A percentile compares a stretch with the other conserved stretches of the same genome.
Evolutionary conservation across 352 stramenopile genomes (phyloP).

Genomic region (Phytophthora foliorum): DNA sequence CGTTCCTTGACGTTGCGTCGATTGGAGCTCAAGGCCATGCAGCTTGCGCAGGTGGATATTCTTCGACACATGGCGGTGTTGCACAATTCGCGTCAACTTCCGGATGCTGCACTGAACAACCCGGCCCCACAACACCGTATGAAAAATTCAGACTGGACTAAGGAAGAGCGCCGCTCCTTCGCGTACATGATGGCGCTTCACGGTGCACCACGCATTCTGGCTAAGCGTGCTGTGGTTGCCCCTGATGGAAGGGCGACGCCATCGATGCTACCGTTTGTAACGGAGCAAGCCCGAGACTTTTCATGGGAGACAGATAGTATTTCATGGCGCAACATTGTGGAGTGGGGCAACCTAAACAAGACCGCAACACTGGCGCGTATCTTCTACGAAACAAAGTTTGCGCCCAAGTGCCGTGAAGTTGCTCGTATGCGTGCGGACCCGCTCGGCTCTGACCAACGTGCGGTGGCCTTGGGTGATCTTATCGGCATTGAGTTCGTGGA

Average conservation of each 20-base stretch:
- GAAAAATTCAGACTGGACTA: constrained; percentile 87
- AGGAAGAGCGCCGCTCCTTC: constrained; percentile 85
- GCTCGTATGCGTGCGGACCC: constrained; percentile 85
- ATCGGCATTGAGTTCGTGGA: constrained; percentile 91
- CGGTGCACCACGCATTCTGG: constrained; percentile 78
- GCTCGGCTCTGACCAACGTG: constrained; percentile 78
- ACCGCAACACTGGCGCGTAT: constrained; percentile 61
- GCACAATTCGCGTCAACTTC: constrained; percentile 74
- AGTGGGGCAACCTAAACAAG: constrained; percentile 89
- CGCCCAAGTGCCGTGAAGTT: constrained; percentile 81
- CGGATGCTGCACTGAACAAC: constrained; percentile 39
- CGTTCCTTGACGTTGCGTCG: constrained; percentile 68
- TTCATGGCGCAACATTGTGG: constrained; percentile 87
- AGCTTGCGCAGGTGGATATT: constrained; percentile 86
- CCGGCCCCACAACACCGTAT: constrained; percentile 66
- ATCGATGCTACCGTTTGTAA: constrained; percentile 41
- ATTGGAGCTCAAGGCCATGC: constrained; percentile 88
- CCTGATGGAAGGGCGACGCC: constrained; percentile 37
- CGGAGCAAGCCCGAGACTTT: constrained; percentile 57
- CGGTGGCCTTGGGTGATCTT: constrained; percentile 74
- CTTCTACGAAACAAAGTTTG: constrained; percentile 83
- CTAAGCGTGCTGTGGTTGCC: constrained; percentile 62
- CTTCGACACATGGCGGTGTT: constrained; percentile 75
- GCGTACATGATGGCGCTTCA: constrained; percentile 82
- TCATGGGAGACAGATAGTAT: constrained; percentile 83